Evolutionary conservation across 176 grass and related monocot species (phyloP).

Genomic region (Triticum urartu): DNA sequence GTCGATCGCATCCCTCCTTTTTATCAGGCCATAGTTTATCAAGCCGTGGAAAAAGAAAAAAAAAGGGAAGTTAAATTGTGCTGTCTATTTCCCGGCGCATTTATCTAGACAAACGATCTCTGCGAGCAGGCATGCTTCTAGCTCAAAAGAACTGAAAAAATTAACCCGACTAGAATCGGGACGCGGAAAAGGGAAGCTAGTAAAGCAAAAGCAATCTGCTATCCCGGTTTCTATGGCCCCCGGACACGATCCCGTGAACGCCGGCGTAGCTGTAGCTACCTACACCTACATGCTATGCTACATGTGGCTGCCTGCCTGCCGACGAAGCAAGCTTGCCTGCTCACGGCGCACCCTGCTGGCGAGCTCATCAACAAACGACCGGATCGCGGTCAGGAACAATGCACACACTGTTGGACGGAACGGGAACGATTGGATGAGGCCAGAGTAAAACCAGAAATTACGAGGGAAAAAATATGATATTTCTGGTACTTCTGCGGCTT

Average conservation of each 20-base stretch:
- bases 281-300: neutral
- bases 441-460: neutral
- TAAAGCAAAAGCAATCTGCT: neutral
- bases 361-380: neutral
- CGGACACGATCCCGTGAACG: constrained; percentile 28
- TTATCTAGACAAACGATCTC: no score
- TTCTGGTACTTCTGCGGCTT: no score
- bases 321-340: neutral
- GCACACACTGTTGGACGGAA: neutral
- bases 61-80: no score
- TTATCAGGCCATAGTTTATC: no score
- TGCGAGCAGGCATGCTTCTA: no score
- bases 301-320: neutral
- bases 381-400: neutral
- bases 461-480: no score
- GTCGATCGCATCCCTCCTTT: no score
- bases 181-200: neutral
- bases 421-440: neutral
- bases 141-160: neutral
- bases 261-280: neutral
- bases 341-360: constrained; percentile 4
- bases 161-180: neutral
- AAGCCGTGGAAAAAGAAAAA: no score
- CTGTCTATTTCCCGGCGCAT: no score
- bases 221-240: neutral